Evolutionary conservation across 139 green algal genomes (phyloP).

Genomic region (Volvox reticuliferus): DNA sequence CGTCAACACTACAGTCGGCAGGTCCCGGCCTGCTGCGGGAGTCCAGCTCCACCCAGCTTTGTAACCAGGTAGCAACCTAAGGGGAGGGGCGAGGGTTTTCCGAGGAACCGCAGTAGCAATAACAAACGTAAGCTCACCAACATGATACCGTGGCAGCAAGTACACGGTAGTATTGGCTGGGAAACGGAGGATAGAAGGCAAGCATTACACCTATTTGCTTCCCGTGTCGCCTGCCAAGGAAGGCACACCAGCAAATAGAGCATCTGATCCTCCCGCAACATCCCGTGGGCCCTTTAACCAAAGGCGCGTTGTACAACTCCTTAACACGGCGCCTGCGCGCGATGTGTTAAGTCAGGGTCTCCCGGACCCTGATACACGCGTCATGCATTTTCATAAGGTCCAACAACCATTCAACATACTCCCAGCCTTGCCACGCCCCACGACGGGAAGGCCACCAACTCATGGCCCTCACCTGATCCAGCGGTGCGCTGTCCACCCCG

Average conservation of each 20-base stretch:
- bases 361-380: not conserved
- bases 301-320: not conserved
- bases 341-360: not conserved
- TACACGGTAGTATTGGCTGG: not conserved
- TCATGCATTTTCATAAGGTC: not conserved
- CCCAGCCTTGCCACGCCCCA: not conserved
- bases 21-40: not conserved
- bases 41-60: not conserved
- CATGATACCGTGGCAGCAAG: not conserved
- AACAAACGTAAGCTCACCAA: not conserved
- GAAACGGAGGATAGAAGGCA: not conserved
- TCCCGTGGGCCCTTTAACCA: not conserved
- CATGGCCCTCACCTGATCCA: constrained; percentile 26
- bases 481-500: constrained; percentile 33
- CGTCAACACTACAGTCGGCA: not conserved
- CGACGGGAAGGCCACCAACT: not conserved
- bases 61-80: constrained; percentile 28
- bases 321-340: not conserved
- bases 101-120: not conserved
- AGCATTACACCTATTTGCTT: not conserved
- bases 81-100: not conserved
- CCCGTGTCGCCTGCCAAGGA: no score
- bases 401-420: not conserved
- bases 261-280: no score
- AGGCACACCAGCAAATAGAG: no score